phyloP scores from a whole-genome alignment of 1,284 basidiomycete genomes.

The Crepidotus sp. region DNA sequence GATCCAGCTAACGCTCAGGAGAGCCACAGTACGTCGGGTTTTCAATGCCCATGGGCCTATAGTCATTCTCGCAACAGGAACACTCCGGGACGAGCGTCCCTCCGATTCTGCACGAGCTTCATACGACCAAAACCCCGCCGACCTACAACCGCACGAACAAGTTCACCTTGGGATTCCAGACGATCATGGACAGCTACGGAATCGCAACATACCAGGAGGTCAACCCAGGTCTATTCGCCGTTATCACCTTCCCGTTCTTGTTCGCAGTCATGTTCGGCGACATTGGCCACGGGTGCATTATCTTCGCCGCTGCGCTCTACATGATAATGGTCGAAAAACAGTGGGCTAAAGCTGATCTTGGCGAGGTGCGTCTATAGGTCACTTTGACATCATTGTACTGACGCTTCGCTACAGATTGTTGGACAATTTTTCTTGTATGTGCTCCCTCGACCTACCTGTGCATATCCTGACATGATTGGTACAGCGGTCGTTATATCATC shows the following conservation, averaged over 20 bases:
- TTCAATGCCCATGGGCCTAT: slow-evolving; percentile 6
- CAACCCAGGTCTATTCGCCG: slow-evolving; percentile 92
- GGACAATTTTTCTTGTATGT: slow-evolving; percentile 91
- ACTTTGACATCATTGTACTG: slow-evolving; percentile 1
- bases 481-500: slow-evolving; percentile 95
- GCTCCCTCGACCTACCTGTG: slow-evolving; percentile 4
- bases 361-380: slow-evolving; percentile 49
- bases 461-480: slow-evolving; percentile 14
- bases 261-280: slow-evolving; percentile 99
- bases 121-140: slow-evolving; percentile 87
- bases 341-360: slow-evolving; percentile 69
- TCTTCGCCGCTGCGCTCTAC: slow-evolving; percentile 65
- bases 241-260: slow-evolving; percentile 96
- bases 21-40: slow-evolving; percentile 67
- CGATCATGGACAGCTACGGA: slow-evolving; percentile 97
- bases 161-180: slow-evolving; percentile 96
- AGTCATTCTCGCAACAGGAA: slow-evolving; percentile 45
- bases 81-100: slow-evolving; percentile 89
- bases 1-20: slow-evolving; percentile 84
- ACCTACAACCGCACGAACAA: slow-evolving; percentile 95
- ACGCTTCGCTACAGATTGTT: slow-evolving; percentile 47
- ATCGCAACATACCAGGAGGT: slow-evolving; percentile 94
- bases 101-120: slow-evolving; percentile 87
- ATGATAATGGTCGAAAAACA: slow-evolving; percentile 86
- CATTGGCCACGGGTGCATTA: slow-evolving; percentile 90